Conservation (phyloP, 345 rosid species). For the Passiflora organensis region DNA sequence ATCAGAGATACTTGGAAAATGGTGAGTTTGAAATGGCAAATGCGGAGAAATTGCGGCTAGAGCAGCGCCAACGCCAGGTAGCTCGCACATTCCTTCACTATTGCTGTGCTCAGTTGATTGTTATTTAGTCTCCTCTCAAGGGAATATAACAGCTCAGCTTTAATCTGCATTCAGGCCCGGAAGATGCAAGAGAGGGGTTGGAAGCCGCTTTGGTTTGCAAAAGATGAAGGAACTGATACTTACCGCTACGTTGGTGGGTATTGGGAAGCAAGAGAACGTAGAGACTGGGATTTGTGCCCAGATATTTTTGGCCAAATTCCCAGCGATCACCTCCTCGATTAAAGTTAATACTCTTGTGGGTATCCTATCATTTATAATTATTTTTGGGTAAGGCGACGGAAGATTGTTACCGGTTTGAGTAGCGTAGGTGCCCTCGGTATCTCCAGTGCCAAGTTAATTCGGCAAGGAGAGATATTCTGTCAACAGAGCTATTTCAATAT, state of each 20-base stretch:
- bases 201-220: conserved; percentile 91
- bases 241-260: conserved; percentile 74
- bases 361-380: no score
- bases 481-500: no score
- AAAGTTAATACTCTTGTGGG: no score
- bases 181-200: conserved; percentile 99
- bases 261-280: conserved; percentile 77
- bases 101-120: no score
- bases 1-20: conserved; percentile 79
- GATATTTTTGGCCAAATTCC: conserved; percentile 85
- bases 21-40: conserved; percentile 98
- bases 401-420: no score
- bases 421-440: no score
- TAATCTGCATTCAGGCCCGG: conserved; percentile 54
- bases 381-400: no score
- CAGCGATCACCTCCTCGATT: conserved; percentile 40
- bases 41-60: conserved; percentile 87
- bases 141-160: no score
- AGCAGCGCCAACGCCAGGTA: conserved; percentile 97
- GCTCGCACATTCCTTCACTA: no score
- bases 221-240: conserved; percentile 54
- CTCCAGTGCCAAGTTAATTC: no score
- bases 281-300: conserved; percentile 76
- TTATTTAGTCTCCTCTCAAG: no score
- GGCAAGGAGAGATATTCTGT: no score